These are phyloP conservation scores for Puccinia horiana DNA, from an alignment of 1,284 basidiomycete species.

Conservation along the genomic window DNA sequence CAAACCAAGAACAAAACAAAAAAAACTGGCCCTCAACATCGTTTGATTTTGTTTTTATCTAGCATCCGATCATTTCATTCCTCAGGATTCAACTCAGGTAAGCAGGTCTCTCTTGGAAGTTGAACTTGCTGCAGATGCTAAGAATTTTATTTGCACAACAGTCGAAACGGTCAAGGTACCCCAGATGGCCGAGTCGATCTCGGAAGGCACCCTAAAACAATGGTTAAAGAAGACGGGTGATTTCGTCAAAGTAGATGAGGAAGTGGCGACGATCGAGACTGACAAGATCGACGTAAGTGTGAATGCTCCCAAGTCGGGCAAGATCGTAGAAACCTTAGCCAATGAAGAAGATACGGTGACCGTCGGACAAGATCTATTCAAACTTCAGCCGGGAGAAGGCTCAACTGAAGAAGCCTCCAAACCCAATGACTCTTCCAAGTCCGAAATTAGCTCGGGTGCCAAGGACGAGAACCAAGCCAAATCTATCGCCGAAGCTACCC, in stretches of 20 bases:
- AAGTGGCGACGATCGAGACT: conserved; percentile 96
- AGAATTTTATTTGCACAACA: background rate
- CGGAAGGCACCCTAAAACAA: conserved; percentile 92
- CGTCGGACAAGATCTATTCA: conserved; percentile 92
- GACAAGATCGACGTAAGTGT: conserved; percentile 99
- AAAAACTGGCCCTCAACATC: background rate
- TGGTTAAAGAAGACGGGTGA: conserved; percentile 96
- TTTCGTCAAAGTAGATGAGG: conserved; percentile 85
- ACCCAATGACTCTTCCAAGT: background rate
- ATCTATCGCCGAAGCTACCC: conserved; percentile 7
- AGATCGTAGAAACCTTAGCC: conserved; percentile 81
- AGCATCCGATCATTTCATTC: conserved; percentile 22
- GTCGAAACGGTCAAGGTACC: conserved; percentile 86
- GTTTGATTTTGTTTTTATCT: no score
- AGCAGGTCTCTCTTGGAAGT: background rate
- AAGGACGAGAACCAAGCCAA: conserved; percentile 32
- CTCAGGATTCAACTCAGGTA: background rate
- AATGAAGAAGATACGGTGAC: conserved; percentile 90
- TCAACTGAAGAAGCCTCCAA: conserved; percentile 64
- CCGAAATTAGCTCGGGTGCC: background rate
- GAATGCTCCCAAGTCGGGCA: conserved; percentile 86
- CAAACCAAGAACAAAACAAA: background rate
- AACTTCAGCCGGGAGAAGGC: conserved; percentile 74
- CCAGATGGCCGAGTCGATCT: conserved; percentile 98
- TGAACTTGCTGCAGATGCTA: background rate